A percentile compares a stretch with the other conserved stretches of the same genome.
Conservation (phyloP, 2,329 filamentous ascomycete genomes). For the Sporothrix mexicana region DNA sequence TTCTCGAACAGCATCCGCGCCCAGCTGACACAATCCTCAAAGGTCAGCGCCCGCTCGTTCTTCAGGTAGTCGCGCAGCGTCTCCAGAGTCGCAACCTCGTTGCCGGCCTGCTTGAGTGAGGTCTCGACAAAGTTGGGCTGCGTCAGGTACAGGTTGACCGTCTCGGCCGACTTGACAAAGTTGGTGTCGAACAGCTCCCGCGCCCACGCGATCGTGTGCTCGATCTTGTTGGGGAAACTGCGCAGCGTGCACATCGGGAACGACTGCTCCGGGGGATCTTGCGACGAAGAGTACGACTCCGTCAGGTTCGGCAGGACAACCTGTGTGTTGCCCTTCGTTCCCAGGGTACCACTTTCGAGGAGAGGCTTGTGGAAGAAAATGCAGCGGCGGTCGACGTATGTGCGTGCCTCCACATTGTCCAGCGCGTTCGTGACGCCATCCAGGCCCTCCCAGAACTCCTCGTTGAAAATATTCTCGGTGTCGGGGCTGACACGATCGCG, state of each 20-base stretch:
- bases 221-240: slow-evolving; percentile 97
- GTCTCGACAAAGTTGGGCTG: slow-evolving; percentile 89
- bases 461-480: slow-evolving; percentile 93
- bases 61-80: slow-evolving; percentile 89
- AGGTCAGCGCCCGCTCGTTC: slow-evolving; percentile 86
- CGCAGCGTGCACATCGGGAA: slow-evolving; percentile 98
- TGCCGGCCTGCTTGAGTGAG: slow-evolving; percentile 89
- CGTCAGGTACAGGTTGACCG: slow-evolving; percentile 90
- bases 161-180: slow-evolving; percentile 92
- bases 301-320: slow-evolving; percentile 90
- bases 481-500: slow-evolving; percentile 90
- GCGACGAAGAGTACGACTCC: slow-evolving; percentile 93
- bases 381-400: slow-evolving; percentile 93
- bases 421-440: slow-evolving; percentile 96
- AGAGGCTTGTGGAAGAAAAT: slow-evolving; percentile 98
- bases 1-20: slow-evolving; percentile 92
- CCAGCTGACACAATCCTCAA: slow-evolving; percentile 97
- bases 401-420: slow-evolving; percentile 96
- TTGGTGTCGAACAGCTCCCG: slow-evolving; percentile 93
- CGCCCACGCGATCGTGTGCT: slow-evolving; percentile 98
- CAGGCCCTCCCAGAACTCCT: slow-evolving; percentile 84
- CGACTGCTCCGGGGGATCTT: slow-evolving; percentile 96
- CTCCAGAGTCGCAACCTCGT: slow-evolving; percentile 92
- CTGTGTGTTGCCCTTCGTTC: slow-evolving; percentile 98
- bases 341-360: slow-evolving; percentile 95